Percentiles rank a stretch among this genome's conserved stretches.
These are phyloP conservation scores for Boletus bicolor DNA, from an alignment of 768 basidiomycete species.

Conservation along the genomic window DNA sequence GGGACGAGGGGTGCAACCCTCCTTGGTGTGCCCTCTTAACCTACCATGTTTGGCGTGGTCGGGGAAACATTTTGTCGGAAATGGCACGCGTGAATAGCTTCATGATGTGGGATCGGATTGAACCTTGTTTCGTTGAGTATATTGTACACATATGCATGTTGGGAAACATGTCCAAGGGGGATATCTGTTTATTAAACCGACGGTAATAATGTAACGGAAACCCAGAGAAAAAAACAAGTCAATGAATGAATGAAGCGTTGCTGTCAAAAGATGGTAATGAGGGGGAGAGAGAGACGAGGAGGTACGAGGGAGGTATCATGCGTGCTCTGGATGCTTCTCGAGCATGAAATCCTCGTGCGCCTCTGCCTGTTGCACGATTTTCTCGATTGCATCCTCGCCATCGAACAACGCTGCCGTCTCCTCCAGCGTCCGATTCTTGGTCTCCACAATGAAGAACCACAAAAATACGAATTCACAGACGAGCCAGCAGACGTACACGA, in stretches of 20 bases:
- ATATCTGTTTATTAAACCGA: background rate
- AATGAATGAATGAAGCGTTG: background rate
- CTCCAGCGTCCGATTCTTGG: slow-evolving; percentile 69
- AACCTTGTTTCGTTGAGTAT: background rate
- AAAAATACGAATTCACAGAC: slow-evolving; percentile 60
- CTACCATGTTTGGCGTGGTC: background rate
- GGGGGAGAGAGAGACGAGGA: background rate
- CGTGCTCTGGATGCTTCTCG: slow-evolving; percentile 19
- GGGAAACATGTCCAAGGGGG: background rate
- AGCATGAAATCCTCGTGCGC: slow-evolving; percentile 8
- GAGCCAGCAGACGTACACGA: slow-evolving; percentile 73
- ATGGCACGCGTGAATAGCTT: background rate
- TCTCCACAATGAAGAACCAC: slow-evolving; percentile 69
- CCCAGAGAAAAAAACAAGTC: background rate
- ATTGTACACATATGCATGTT: background rate
- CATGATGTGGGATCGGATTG: too few species aligned
- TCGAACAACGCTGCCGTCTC: slow-evolving; percentile 84
- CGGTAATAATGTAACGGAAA: background rate
- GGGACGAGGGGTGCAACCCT: too few species aligned
- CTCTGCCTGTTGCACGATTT: slow-evolving; percentile 31
- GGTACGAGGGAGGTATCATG: slow-evolving; percentile 1
- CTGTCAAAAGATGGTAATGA: background rate
- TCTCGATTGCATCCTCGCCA: slow-evolving; percentile 50
- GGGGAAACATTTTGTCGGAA: background rate
- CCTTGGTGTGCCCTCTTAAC: too few species aligned